Base-by-base conservation (phyloP, 2,329 filamentous ascomycete genomes). In the Sclerotinia nivalis region DNA sequence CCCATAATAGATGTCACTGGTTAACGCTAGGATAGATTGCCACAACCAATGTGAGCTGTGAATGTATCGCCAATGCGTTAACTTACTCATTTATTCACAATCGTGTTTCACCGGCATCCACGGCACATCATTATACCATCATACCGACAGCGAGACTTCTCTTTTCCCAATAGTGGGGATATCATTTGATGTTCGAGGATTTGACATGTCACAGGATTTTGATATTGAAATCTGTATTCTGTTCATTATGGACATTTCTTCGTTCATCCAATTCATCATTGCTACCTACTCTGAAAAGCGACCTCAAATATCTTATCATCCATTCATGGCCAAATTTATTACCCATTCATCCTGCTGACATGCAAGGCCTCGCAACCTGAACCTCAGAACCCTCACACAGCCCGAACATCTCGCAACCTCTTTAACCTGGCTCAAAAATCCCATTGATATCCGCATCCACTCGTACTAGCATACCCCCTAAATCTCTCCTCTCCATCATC, bases 151-250 rank as follows among this genome's bases (percentile, higher is more conserved):
- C 4, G 7, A n/a, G 6, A n/a, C 0, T 0, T 34, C 34, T 56
- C 31, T 22, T 2, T 55, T 31, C 0, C 2, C 18, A 12, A 12
- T 6, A 20, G 1, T 18, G 13, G 31, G 0, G 0, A 15, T n/a
- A 5, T n/a, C 20, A 7, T 18, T 6, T 34, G 28, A 5, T 31
- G 2, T 4, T 31, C 13, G 28, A 4, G 4, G 28, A 1, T 20
- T 25, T 54, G 4, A 9, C 25, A 2, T 12, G 2, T 22, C 22
- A 18, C 22, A 15, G 1, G 6, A 0, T 22, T 18, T 28, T 34
- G 8, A 55, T 10, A 2, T 12, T 55, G 20, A 22, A 4, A 22
- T 12, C 22, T 12, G 2, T 31, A 55, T 28, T 55, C 28, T 55
- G 18, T 22, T 55, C 52, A 5, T 55, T 6, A 34, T 6, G 18